Percentiles rank a stretch among this genome's conserved stretches.
Evolutionary conservation across 768 basidiomycete genomes (phyloP).

Genomic region (Amanita thiersii): DNA sequence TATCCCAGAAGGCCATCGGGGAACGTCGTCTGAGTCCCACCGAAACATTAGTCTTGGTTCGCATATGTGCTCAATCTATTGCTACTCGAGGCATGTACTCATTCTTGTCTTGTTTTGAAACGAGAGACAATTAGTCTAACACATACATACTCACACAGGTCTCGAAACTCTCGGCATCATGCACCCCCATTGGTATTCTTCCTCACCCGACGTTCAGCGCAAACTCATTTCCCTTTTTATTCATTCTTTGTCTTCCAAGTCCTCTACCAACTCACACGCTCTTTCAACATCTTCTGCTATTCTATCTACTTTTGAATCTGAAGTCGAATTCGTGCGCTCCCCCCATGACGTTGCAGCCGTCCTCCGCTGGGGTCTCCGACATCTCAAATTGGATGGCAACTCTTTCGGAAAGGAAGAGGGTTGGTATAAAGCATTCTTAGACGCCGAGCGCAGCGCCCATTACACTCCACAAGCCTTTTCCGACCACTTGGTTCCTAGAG

Average conservation of each 20-base stretch:
- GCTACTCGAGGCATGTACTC: slow-evolving; percentile 48
- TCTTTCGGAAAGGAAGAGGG: slow-evolving; percentile 53
- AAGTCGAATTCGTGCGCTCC: slow-evolving; percentile 55
- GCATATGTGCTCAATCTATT: slow-evolving; percentile 63
- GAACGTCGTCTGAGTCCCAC: slow-evolving; percentile 49
- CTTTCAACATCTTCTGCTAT: slow-evolving; percentile 35
- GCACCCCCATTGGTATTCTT: slow-evolving; percentile 79
- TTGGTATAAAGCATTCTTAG: slow-evolving; percentile 64
- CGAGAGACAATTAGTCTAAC: too few relatives aligned
- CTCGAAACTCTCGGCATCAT: slow-evolving; percentile 76
- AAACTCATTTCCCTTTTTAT: slow-evolving; percentile 66
- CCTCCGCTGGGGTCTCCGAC: slow-evolving; percentile 74
- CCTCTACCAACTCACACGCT: slow-evolving; percentile 39
- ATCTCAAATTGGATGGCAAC: slow-evolving; percentile 52
- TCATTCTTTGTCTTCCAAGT: slow-evolving; percentile 46
- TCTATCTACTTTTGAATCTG: slow-evolving; percentile 49
- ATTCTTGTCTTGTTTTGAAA: slow-evolving; percentile 8
- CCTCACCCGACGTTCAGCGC: slow-evolving; percentile 62
- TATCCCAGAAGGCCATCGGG: slow-evolving; percentile 49
- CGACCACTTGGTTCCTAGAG: slow-evolving; percentile 45
- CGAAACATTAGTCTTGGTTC: slow-evolving; percentile 57
- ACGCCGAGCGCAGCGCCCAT: slow-evolving; percentile 47
- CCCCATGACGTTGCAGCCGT: slow-evolving; percentile 77
- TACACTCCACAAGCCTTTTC: slow-evolving; percentile 63
- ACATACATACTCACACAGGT: slow-evolving; percentile 31